These are phyloP conservation scores for Xylaria hypoxylon DNA, from an alignment of 2,329 filamentous ascomycete genomes.

Conservation along the genomic window DNA sequence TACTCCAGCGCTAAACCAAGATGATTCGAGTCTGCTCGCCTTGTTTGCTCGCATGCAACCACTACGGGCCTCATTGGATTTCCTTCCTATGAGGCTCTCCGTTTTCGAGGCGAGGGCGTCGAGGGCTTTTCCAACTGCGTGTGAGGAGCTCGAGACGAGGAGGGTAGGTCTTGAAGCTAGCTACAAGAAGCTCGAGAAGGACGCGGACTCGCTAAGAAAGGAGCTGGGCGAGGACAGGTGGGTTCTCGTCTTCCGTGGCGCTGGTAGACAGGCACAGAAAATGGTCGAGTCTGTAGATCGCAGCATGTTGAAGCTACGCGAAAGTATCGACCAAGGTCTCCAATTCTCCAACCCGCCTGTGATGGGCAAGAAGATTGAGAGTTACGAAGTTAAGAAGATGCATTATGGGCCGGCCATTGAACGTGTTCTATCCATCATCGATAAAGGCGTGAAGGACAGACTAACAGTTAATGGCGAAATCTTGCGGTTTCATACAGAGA, in stretches of 20 bases:
- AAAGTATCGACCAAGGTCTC: slow-evolving; percentile 79
- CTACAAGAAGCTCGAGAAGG: slow-evolving; percentile 88
- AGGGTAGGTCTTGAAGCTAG: slow-evolving; percentile 80
- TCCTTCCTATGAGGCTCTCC: slow-evolving; percentile 92
- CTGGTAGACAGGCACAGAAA: slow-evolving; percentile 90
- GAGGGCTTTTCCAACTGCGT: slow-evolving; percentile 86
- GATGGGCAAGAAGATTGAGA: slow-evolving; percentile 87
- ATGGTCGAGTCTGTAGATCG: slow-evolving; percentile 97
- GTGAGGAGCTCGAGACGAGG: slow-evolving; percentile 85
- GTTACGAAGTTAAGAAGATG: slow-evolving; percentile 92
- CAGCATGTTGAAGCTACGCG: slow-evolving; percentile 83
- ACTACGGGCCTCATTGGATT: slow-evolving; percentile 90
- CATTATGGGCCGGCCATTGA: slow-evolving; percentile 96
- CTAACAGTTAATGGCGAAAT: slow-evolving; percentile 97
- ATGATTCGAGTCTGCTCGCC: slow-evolving; percentile 88
- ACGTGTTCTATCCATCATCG: slow-evolving; percentile 89
- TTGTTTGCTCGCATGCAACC: slow-evolving; percentile 97
- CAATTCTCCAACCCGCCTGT: slow-evolving; percentile 77
- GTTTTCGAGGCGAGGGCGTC: slow-evolving; percentile 85
- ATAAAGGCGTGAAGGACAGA: slow-evolving; percentile 95
- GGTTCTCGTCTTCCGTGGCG: slow-evolving; percentile 94
- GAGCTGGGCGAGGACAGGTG: slow-evolving; percentile 96
- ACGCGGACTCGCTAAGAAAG: slow-evolving; percentile 88
- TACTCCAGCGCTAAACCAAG: slow-evolving; percentile 70
- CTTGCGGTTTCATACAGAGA: slow-evolving; percentile 83